Evolutionary conservation across 2,329 filamentous ascomycete genomes (phyloP), one percentile per base, ranked within the genome.

Genomic region (Alternaria angustiovoidea): DNA sequence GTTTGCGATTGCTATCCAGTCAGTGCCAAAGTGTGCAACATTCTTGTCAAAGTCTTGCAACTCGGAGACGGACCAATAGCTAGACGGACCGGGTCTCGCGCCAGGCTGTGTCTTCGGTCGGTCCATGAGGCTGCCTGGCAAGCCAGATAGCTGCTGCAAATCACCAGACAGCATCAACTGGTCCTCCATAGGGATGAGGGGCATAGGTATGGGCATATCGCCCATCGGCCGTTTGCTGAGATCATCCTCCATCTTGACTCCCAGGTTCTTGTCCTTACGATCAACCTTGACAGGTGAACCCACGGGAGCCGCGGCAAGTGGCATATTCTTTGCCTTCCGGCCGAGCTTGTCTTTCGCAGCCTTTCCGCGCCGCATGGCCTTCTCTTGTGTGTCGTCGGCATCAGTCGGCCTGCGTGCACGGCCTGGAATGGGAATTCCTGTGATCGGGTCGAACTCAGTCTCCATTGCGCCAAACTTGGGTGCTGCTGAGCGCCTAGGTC

Each of bases 31-130:
- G 55, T 92, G 86, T 51, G 84, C 85, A 47, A 95, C 82, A 59
- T 93, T 84, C 57, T 84, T 86, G 36, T 89, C 88, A 77, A 95
- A 95, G 71, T 94, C 91, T 47, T 85, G 90, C 55, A 90, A 85
- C 79, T 95, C 92, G 1, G 90, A 90, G 22, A 94, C 91, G 70
- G 91, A 94, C 92, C 92, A 95, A 76, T 95, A 95, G 77, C 91
- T 94, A 1, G 90, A 93, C 14, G 90, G 87, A 65, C 89, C 88
- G 22, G 83, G 82, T 66, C 88, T 85, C 36, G 79, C 79, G 14
- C 63, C 67, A 8, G 73, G 61, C 48, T 73, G 69, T 43, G 64
- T 48, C 49, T 70, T 77, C 36, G 74, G 75, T 54, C 77, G 74
- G 42, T 77, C 78, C 38, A 76, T 74, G 39, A 80, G 74, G 20